These are phyloP conservation scores for Paramyrothecium sp. DNA, from an alignment of 2,329 filamentous ascomycete species.

Conservation along the genomic window DNA sequence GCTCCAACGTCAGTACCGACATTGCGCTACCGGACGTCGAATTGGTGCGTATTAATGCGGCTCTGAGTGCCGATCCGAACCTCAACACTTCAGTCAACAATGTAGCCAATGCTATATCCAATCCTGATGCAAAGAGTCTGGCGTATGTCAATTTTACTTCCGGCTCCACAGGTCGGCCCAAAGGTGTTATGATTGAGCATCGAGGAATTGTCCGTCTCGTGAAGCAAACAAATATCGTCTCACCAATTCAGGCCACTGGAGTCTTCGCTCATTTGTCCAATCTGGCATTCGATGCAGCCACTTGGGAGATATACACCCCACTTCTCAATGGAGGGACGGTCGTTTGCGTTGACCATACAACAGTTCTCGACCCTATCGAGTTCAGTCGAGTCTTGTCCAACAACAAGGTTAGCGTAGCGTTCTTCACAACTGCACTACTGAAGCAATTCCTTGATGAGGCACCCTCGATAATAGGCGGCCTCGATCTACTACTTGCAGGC, in stretches of 20 bases:
- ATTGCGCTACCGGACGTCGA: neutral
- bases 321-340: constrained; percentile 17
- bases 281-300: constrained; percentile 11
- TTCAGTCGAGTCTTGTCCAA: constrained; percentile 7
- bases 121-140: neutral
- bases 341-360: constrained; percentile 14
- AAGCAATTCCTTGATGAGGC: constrained; percentile 11
- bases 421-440: constrained; percentile 11
- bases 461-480: neutral
- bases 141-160: constrained; percentile 4
- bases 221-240: neutral
- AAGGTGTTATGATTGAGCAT: constrained; percentile 14
- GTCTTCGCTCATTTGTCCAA: constrained; percentile 7
- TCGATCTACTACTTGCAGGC: constrained; percentile 9
- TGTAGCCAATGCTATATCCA: neutral
- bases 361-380: constrained; percentile 6
- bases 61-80: neutral
- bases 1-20: neutral
- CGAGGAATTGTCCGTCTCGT: neutral
- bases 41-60: neutral
- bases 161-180: constrained; percentile 6
- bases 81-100: neutral
- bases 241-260: neutral
- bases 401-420: constrained; percentile 3
- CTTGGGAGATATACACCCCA: constrained; percentile 5